Percentiles rank a stretch among this genome's conserved stretches.
phyloP scores from a whole-genome alignment of 2,329 filamentous ascomycete species.

The Epichloe brachyelytri region DNA sequence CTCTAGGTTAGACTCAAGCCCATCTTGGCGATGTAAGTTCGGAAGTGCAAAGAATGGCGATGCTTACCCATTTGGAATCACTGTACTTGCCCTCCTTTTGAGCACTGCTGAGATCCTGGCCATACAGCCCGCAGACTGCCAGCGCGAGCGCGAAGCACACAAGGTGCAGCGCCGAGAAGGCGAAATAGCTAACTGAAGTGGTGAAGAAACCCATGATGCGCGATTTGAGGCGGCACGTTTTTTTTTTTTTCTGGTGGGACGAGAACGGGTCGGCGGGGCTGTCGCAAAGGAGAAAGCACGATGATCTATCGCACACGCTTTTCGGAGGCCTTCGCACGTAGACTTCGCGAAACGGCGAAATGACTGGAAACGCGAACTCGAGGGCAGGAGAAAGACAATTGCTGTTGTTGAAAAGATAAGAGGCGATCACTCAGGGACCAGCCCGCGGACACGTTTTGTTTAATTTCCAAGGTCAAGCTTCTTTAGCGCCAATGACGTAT shows the following conservation, averaged over 20 bases:
- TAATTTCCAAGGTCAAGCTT: background rate
- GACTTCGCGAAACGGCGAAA: background rate
- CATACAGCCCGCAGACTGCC: conserved; percentile 68
- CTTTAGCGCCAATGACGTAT: conserved; percentile 1
- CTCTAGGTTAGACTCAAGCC: background rate
- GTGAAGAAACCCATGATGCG: conserved; percentile 33
- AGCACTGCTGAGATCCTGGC: conserved; percentile 48
- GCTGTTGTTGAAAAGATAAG: background rate
- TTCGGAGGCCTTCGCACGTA: background rate
- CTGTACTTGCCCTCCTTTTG: conserved; percentile 33
- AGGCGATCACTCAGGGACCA: background rate
- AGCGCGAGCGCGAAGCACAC: conserved; percentile 65
- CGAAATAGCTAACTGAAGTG: conserved; percentile 34
- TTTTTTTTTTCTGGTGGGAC: background rate
- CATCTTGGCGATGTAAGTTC: background rate
- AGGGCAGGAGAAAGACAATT: background rate
- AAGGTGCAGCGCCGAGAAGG: conserved; percentile 54
- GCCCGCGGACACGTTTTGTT: background rate
- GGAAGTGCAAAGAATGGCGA: background rate
- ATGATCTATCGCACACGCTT: background rate
- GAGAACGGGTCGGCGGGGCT: background rate
- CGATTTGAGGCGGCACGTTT: background rate
- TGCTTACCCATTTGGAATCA: conserved; percentile 57
- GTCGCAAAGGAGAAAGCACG: background rate
- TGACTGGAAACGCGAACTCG: background rate